phyloP scores from a whole-genome alignment of 148 eudicot genomes.

The Salicornia ramosissima region DNA sequence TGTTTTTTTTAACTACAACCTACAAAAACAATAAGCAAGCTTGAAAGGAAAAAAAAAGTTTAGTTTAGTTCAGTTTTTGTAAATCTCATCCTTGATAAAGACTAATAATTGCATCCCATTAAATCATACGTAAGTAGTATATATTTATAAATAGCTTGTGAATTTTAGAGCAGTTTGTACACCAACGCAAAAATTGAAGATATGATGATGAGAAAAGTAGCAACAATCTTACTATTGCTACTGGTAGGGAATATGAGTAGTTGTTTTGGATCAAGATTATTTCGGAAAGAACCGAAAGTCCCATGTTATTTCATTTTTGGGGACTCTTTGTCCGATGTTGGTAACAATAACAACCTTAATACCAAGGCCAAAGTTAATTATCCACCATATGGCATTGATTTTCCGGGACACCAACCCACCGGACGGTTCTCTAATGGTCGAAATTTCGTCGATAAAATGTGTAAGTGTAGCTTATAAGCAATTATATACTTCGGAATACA shows the following conservation, averaged over 20 bases:
- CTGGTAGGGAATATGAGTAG: too few relatives aligned
- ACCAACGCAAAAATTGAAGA: too few relatives aligned
- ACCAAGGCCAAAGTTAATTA: constrained; percentile 47
- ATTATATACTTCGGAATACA: too few relatives aligned
- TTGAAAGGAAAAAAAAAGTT: too few relatives aligned
- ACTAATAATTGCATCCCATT: background rate
- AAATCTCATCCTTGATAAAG: background rate
- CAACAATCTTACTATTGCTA: too few relatives aligned
- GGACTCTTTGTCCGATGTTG: constrained; percentile 51
- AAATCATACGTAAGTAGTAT: too few relatives aligned
- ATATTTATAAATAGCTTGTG: background rate
- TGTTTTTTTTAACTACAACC: too few relatives aligned
- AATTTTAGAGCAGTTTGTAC: too few relatives aligned
- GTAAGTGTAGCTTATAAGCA: constrained; percentile 15
- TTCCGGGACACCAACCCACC: constrained; percentile 33
- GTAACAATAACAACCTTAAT: constrained; percentile 41
- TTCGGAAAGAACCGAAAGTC: constrained; percentile 24
- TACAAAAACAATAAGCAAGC: too few relatives aligned
- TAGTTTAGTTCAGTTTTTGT: too few relatives aligned
- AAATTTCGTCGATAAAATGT: constrained; percentile 42
- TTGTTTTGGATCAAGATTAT: too few relatives aligned
- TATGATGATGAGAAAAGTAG: too few relatives aligned
- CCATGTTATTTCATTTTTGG: constrained; percentile 57
- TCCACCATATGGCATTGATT: constrained; percentile 54
- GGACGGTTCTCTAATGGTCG: constrained; percentile 54